Evolutionary conservation across 1,139 yeast genomes (phyloP).

Genomic region (Suhomyces bribrorum): DNA sequence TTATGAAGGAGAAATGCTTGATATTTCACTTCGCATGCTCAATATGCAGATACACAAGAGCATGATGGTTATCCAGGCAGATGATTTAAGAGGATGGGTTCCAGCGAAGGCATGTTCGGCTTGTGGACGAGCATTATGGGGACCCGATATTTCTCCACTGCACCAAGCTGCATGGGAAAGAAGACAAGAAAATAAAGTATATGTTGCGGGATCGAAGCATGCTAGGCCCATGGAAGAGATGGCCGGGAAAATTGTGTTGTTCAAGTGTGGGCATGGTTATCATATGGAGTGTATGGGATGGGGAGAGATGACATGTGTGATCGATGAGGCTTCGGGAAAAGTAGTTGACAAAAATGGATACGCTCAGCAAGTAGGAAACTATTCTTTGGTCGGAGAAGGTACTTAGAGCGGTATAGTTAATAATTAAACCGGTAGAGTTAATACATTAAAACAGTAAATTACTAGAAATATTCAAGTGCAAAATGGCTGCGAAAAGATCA

Average conservation of each 20-base stretch:
- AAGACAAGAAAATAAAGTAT: constrained; percentile 20
- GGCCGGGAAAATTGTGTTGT: constrained; percentile 27
- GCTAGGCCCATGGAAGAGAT: constrained; percentile 10
- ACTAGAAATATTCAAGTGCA: too few relatives aligned
- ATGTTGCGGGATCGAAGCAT: constrained; percentile 5
- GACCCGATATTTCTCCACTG: constrained; percentile 49
- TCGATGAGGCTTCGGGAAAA: not conserved
- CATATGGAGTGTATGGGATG: constrained; percentile 58
- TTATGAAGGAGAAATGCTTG: constrained; percentile 60
- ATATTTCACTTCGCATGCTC: constrained; percentile 54
- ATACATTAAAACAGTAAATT: too few relatives aligned
- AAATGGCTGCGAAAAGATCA: too few relatives aligned
- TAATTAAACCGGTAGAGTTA: too few relatives aligned
- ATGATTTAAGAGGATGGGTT: constrained; percentile 62
- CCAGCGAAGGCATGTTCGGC: constrained; percentile 59
- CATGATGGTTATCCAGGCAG: constrained; percentile 39
- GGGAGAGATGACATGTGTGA: constrained; percentile 15
- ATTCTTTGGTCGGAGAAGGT: too few relatives aligned
- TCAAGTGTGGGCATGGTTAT: constrained; percentile 61
- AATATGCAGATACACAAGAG: constrained; percentile 54
- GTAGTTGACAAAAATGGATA: not conserved
- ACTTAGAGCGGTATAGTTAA: too few relatives aligned
- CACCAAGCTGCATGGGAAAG: constrained; percentile 54
- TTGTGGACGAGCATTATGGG: constrained; percentile 70
- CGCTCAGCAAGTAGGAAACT: too few relatives aligned